A percentile compares a stretch with the other conserved stretches of the same genome.
These are phyloP conservation scores for Macrocybe gigantea DNA, from an alignment of 768 basidiomycete species.

Conservation along the genomic window DNA sequence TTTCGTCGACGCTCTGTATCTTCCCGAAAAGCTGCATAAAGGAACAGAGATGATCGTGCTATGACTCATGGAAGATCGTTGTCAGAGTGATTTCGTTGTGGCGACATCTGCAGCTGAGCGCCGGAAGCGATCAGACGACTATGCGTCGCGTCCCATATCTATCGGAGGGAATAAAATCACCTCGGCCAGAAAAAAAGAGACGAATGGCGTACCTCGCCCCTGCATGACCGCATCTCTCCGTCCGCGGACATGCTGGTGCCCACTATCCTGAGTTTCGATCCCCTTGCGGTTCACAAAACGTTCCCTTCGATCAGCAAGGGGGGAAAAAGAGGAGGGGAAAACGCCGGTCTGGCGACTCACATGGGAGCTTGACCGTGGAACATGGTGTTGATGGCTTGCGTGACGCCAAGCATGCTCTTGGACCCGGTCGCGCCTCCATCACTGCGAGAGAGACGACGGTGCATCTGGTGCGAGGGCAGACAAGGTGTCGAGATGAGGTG, in stretches of 20 bases:
- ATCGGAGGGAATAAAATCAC: not conserved
- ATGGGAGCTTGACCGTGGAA: constrained; percentile 35
- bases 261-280: constrained; percentile 36
- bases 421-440: constrained; percentile 25
- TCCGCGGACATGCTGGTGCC: constrained; percentile 29
- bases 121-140: constrained; percentile 36
- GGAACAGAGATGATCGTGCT: too few species aligned
- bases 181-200: not conserved
- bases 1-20: too few species aligned
- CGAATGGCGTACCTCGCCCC: constrained; percentile 30
- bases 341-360: constrained; percentile 17
- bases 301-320: not conserved
- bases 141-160: constrained; percentile 38
- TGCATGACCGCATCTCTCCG: constrained; percentile 21
- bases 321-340: not conserved
- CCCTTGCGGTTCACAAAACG: constrained; percentile 20
- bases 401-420: constrained; percentile 26
- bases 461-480: constrained; percentile 24
- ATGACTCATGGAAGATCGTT: too few species aligned
- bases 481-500: not conserved
- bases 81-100: not conserved
- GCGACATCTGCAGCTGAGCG: constrained; percentile 33
- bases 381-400: constrained; percentile 38
- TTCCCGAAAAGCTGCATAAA: too few species aligned
- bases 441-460: constrained; percentile 32